phyloP scores from a whole-genome alignment of 257 asterid genomes.

The Thymus mandschuricus region DNA sequence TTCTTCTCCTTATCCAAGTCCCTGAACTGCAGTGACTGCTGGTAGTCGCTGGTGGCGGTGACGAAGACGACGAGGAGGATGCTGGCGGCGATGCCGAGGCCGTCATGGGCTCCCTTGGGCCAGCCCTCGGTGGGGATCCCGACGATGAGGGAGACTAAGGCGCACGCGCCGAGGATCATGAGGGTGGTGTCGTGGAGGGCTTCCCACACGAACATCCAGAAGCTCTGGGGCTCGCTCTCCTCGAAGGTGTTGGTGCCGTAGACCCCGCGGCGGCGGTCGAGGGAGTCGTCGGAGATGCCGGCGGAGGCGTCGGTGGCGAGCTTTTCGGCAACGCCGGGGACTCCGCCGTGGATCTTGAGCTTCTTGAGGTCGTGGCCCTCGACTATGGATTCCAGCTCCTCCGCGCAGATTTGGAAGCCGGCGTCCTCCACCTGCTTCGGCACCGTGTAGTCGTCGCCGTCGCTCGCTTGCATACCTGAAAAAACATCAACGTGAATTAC shows the following conservation, averaged over 20 bases:
- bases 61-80: slow-evolving; percentile 84
- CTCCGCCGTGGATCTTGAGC: slow-evolving; percentile 78
- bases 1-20: slow-evolving; percentile 96
- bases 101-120: slow-evolving; percentile 97
- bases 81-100: slow-evolving; percentile 89
- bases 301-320: slow-evolving; percentile 53
- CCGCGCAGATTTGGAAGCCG: slow-evolving; percentile 81
- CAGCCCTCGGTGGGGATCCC: slow-evolving; percentile 93
- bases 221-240: slow-evolving; percentile 59
- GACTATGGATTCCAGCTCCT: slow-evolving; percentile 79
- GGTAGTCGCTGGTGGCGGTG: slow-evolving; percentile 90
- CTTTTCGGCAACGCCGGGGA: slow-evolving; percentile 57
- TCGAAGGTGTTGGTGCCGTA: slow-evolving; percentile 74
- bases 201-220: slow-evolving; percentile 86
- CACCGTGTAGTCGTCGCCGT: slow-evolving; percentile 70
- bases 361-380: slow-evolving; percentile 84
- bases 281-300: slow-evolving; percentile 62
- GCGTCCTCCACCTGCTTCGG: slow-evolving; percentile 71
- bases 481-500: too few relatives aligned
- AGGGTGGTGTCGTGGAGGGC: slow-evolving; percentile 95
- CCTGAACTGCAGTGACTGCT: slow-evolving; percentile 81
- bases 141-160: slow-evolving; percentile 74
- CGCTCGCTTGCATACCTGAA: slow-evolving; percentile 67
- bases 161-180: slow-evolving; percentile 89
- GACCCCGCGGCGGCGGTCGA: slow-evolving; percentile 48